These are phyloP conservation scores for Pythium dissimile DNA, from an alignment of 352 stramenopile species.

Conservation along the genomic window DNA sequence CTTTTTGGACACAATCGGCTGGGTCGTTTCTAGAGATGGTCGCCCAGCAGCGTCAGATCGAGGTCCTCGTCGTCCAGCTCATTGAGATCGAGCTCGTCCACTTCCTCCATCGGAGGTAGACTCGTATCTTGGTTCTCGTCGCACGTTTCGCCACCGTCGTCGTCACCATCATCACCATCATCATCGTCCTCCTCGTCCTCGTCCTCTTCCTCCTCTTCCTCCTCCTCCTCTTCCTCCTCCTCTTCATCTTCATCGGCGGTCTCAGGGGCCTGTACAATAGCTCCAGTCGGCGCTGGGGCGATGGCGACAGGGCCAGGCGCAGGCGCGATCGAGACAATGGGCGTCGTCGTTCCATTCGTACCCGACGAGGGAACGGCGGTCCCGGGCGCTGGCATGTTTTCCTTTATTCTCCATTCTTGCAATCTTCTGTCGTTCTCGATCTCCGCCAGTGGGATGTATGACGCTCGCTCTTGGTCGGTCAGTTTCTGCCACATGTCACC, in stretches of 20 bases:
- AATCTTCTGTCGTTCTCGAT: slow-evolving; percentile 71
- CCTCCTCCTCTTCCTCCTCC: slow-evolving; percentile 37
- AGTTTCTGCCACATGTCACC: slow-evolving; percentile 86
- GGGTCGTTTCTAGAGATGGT: not conserved
- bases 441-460: slow-evolving; percentile 63
- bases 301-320: not conserved
- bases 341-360: not conserved
- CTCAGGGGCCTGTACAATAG: slow-evolving; percentile 5
- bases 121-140: slow-evolving; percentile 17
- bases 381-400: slow-evolving; percentile 37
- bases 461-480: slow-evolving; percentile 67
- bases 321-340: not conserved
- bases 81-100: slow-evolving; percentile 14
- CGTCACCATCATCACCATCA: slow-evolving; percentile 29
- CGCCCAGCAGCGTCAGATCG: slow-evolving; percentile 16
- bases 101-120: slow-evolving; percentile 10
- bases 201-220: slow-evolving; percentile 31
- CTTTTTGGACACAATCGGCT: too few species aligned
- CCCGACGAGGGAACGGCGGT: not conserved
- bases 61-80: slow-evolving; percentile 30
- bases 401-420: slow-evolving; percentile 76
- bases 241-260: slow-evolving; percentile 49
- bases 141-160: slow-evolving; percentile 17
- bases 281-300: not conserved
- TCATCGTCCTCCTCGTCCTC: slow-evolving; percentile 37